Evolutionary conservation across 371 early-diverging fungal genomes (phyloP), one percentile per base, ranked within the genome.

Genomic region (Mortierella polycephala): DNA sequence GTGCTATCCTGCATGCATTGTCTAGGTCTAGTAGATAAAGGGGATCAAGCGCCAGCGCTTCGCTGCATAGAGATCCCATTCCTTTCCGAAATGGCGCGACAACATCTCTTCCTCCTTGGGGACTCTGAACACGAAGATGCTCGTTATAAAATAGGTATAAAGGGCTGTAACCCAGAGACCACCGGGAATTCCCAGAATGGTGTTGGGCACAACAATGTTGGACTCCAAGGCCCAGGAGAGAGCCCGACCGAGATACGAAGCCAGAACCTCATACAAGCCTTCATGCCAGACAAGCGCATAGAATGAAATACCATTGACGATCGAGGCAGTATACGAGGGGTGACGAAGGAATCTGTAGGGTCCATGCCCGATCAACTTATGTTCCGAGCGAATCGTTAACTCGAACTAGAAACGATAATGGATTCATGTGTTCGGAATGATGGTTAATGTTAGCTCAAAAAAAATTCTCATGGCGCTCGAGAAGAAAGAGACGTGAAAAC

Each of bases 281-380:
- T 63, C 21, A 16, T 54, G 52, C 37, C 54, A 50, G 45, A 64
- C 0, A 7, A 71, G 45, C 18, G 30, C 2, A 2, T 51, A 14
- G 39, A 50, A 23, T 3, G 18, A 7, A 1, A 47, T 0, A 21
- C 41, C n/a, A 21, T 14, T 37, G 20, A 71, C 7, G 54, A 55
- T 49, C 0, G 21, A 23, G 10, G 60, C 71, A 1, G 65, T 60
- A 51, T 71, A 71, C 12, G 65, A 71, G 7, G 71, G 71, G 30
- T 71, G 71, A 39, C 61, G 71, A 21, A 71, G 59, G 60, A 54
- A 71, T 1, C n/a, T 61, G 61, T 65, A 65, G 0, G 71, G 71
- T 0, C 71, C 65, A 1, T 41, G 10, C 18, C 30, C 40, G 50
- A 64, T 41, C 18, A 71, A 42, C 37, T 50, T 52, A 44, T 71